These are phyloP conservation scores for Neonectria hederae DNA, from an alignment of 2,329 filamentous ascomycete species.

Conservation along the genomic window DNA sequence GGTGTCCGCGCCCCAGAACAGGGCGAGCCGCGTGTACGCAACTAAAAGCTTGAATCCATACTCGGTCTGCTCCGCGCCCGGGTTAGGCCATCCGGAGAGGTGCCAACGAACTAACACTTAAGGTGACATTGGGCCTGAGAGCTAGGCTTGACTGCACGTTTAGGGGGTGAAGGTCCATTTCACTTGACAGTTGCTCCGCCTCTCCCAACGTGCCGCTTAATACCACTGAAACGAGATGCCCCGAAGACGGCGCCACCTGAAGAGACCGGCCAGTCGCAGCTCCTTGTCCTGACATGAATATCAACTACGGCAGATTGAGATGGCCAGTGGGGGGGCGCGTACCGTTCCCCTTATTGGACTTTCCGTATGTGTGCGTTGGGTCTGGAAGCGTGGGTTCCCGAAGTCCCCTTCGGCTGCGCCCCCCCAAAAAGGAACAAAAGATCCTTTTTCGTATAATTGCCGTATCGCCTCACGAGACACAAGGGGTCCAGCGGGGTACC, in stretches of 20 bases:
- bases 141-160: neutral
- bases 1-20: neutral
- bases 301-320: neutral
- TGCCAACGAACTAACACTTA: neutral
- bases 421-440: neutral
- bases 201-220: neutral
- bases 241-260: too few species aligned
- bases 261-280: neutral
- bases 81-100: neutral
- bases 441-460: neutral
- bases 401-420: neutral
- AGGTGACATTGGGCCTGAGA: neutral
- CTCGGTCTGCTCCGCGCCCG: neutral
- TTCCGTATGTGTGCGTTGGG: neutral
- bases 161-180: neutral
- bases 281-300: too few species aligned
- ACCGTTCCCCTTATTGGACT: neutral
- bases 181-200: neutral
- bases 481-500: too few species aligned
- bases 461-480: neutral
- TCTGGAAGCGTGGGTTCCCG: neutral
- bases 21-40: neutral
- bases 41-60: neutral
- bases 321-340: neutral
- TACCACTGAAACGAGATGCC: too few species aligned